These are phyloP conservation scores for Podospora anserina DNA, from an alignment of 495 filamentous ascomycete genomes.

Conservation along the genomic window DNA sequence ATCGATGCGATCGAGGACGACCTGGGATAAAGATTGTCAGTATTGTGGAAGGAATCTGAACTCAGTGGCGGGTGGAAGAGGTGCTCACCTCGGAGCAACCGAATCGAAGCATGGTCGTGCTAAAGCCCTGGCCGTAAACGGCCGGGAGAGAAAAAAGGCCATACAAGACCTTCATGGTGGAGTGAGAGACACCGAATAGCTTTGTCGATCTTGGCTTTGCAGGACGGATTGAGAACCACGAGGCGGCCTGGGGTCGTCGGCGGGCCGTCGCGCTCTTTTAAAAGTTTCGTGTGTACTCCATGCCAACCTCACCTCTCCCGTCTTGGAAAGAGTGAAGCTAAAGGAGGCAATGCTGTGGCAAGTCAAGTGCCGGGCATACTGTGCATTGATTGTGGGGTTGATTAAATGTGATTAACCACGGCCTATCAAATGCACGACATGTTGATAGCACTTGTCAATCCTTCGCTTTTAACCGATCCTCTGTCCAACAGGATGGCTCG, in stretches of 20 bases:
- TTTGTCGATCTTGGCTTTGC: neutral
- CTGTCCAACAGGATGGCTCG: neutral
- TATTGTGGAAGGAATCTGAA: no score
- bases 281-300: neutral
- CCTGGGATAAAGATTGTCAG: neutral
- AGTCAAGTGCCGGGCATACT: neutral
- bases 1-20: conserved; percentile 42
- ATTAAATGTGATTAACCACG: neutral
- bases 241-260: neutral
- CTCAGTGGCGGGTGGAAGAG: no score
- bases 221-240: neutral
- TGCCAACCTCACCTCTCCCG: neutral
- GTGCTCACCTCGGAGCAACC: conserved; percentile 34
- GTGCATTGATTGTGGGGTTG: neutral
- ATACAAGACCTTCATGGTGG: conserved; percentile 36
- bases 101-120: conserved; percentile 44
- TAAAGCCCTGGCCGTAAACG: conserved; percentile 34
- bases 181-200: neutral
- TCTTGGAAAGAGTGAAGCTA: neutral
- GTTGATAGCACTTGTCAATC: neutral
- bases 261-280: neutral
- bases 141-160: conserved; percentile 33
- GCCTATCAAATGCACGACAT: neutral
- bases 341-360: neutral
- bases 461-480: neutral